phyloP scores from a whole-genome alignment of 306 rosid genomes.

The Vicia sativa region DNA sequence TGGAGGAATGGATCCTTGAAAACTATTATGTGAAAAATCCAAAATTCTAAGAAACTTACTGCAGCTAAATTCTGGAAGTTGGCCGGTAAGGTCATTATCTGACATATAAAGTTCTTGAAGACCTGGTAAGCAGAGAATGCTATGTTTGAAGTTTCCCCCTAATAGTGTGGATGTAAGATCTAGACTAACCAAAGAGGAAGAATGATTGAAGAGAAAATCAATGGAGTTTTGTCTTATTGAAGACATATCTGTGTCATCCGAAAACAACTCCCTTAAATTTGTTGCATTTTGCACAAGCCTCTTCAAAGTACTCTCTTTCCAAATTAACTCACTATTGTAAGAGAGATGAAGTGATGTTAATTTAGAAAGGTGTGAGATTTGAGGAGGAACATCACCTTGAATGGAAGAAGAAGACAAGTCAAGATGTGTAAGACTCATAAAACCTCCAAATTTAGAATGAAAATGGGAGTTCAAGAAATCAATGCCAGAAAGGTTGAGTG shows the following conservation, averaged over 20 bases:
- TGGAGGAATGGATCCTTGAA: neutral
- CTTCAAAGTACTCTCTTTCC: conserved; percentile 5
- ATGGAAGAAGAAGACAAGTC: neutral
- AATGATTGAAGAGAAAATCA: neutral
- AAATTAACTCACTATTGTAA: neutral
- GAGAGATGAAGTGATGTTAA: neutral
- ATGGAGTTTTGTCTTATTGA: neutral
- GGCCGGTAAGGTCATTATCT: neutral
- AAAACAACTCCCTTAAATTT: neutral
- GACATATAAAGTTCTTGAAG: neutral
- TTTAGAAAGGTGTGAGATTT: conserved; percentile 20
- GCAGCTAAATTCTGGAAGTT: conserved; percentile 16
- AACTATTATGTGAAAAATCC: neutral
- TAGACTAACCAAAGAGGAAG: conserved; percentile 31
- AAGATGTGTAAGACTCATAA: neutral
- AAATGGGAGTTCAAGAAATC: neutral
- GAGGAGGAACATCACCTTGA: neutral
- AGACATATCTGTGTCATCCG: neutral
- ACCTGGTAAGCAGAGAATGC: neutral
- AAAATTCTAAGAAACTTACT: neutral
- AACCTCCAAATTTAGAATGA: neutral
- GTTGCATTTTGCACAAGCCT: conserved; percentile 21
- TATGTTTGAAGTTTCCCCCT: neutral
- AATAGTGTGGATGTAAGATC: neutral
- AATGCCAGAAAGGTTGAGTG: conserved; percentile 5